A percentile compares a stretch with the other conserved stretches of the same genome.
phyloP scores from a whole-genome alignment of 495 filamentous ascomycete species.

The Talaromyces trachyspermus region DNA sequence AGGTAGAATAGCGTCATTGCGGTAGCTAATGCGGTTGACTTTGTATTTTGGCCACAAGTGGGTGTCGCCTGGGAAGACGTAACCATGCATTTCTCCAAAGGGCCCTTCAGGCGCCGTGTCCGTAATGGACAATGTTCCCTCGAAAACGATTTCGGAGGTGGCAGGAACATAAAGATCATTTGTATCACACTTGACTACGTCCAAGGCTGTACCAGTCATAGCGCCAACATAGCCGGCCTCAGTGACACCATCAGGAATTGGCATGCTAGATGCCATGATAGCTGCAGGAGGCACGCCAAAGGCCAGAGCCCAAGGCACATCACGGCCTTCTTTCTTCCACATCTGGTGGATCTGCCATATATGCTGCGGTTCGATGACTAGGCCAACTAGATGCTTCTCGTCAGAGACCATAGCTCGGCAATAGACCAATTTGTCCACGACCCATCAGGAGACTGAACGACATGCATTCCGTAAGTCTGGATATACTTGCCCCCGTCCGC shows the following conservation, averaged over 20 bases:
- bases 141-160: conserved; percentile 31
- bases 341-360: conserved; percentile 26
- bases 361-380: conserved; percentile 25
- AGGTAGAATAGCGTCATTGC: conserved; percentile 26
- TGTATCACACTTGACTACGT: conserved; percentile 34
- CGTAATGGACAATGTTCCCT: conserved; percentile 26
- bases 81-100: conserved; percentile 29
- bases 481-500: conserved; percentile 33
- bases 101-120: conserved; percentile 29
- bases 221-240: conserved; percentile 31
- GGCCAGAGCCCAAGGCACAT: conserved; percentile 28
- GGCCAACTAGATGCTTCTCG: conserved; percentile 20
- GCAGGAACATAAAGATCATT: conserved; percentile 30
- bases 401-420: conserved; percentile 31
- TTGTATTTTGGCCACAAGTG: conserved; percentile 23
- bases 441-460: conserved; percentile 27
- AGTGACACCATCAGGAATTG: conserved; percentile 25
- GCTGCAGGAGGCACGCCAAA: conserved; percentile 35
- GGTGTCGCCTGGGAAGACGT: conserved; percentile 23
- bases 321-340: conserved; percentile 28
- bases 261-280: conserved; percentile 31
- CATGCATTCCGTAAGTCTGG: conserved; percentile 31
- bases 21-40: conserved; percentile 30
- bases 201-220: conserved; percentile 21
- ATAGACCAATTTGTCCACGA: conserved; percentile 37